phyloP scores from a whole-genome alignment of 192 early-diverging fungal species.

The Umbelopsis vinacea region DNA sequence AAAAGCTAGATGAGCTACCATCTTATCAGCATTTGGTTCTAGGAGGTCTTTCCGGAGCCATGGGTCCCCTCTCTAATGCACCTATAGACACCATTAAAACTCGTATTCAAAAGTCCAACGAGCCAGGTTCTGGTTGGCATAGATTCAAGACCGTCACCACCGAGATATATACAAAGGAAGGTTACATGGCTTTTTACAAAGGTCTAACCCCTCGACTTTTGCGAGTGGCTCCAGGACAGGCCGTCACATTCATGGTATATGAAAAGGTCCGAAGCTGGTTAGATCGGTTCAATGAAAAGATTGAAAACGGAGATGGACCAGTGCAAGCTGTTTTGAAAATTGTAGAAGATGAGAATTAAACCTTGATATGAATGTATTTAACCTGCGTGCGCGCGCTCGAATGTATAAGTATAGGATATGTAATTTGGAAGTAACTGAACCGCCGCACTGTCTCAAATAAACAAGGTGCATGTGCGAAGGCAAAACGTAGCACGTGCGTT shows the following conservation, averaged over 20 bases:
- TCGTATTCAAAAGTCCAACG: slow-evolving; percentile 87
- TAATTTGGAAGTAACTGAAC: too few relatives aligned
- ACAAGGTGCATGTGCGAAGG: neutral
- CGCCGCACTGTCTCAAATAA: neutral
- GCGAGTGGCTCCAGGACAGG: slow-evolving; percentile 95
- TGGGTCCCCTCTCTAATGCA: slow-evolving; percentile 93
- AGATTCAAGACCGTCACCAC: slow-evolving; percentile 76
- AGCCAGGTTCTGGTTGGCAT: slow-evolving; percentile 71
- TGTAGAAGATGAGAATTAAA: slow-evolving; percentile 9
- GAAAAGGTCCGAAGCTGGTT: slow-evolving; percentile 81
- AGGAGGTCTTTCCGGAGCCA: slow-evolving; percentile 88
- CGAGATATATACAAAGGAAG: slow-evolving; percentile 85
- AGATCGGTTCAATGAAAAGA: slow-evolving; percentile 39
- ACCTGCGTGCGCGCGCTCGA: neutral
- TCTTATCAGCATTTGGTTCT: slow-evolving; percentile 88
- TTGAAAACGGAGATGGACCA: slow-evolving; percentile 24
- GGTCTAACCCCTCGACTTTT: slow-evolving; percentile 90
- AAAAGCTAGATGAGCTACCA: slow-evolving; percentile 74
- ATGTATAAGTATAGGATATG: neutral
- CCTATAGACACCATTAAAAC: slow-evolving; percentile 99
- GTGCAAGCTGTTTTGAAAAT: slow-evolving; percentile 2
- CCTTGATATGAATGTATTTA: neutral
- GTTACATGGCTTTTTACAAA: slow-evolving; percentile 91
- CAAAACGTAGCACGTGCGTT: too few relatives aligned
- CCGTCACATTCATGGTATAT: slow-evolving; percentile 95